A percentile compares a stretch with the other conserved stretches of the same genome.
These are phyloP conservation scores for Barbatosphaeria neglecta DNA, from an alignment of 495 filamentous ascomycete genomes.

Conservation along the genomic window DNA sequence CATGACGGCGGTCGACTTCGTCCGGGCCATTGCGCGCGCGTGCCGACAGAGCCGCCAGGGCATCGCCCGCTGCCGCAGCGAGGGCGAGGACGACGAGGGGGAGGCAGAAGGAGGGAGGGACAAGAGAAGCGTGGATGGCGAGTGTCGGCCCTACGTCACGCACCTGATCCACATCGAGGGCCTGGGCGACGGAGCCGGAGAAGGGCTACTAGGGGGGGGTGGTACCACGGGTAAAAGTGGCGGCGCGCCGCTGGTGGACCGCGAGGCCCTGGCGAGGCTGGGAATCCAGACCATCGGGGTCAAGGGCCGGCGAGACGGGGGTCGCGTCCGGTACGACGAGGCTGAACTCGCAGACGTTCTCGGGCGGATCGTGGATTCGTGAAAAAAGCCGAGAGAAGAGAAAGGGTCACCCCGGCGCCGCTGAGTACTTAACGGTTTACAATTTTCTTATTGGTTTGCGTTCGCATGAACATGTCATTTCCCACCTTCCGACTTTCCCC, in stretches of 20 bases:
- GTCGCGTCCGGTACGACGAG: constrained; percentile 63
- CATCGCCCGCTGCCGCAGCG: constrained; percentile 31
- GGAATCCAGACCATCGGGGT: constrained; percentile 69
- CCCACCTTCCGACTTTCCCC: no score
- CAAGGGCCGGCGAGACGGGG: constrained; percentile 43
- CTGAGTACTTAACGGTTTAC: no score
- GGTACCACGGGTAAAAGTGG: no score
- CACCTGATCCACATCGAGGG: constrained; percentile 78
- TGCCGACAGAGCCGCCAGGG: constrained; percentile 28
- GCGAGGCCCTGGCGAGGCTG: constrained; percentile 44
- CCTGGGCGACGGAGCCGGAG: neutral
- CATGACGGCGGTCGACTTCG: constrained; percentile 66
- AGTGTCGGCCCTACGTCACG: constrained; percentile 54
- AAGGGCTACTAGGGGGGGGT: no score
- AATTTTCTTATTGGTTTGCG: no score
- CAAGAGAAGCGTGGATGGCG: no score
- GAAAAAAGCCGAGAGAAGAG: no score
- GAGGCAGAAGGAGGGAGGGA: no score
- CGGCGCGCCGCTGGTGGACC: constrained; percentile 61
- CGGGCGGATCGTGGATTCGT: constrained; percentile 55
- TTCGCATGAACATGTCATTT: no score
- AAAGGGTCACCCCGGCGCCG: no score
- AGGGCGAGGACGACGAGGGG: constrained; percentile 3
- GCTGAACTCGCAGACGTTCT: constrained; percentile 63
- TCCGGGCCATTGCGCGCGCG: constrained; percentile 63